Percentiles rank a stretch among this genome's conserved stretches.
These are phyloP conservation scores for Calamus simplicifolius DNA, from an alignment of 176 grass and related monocot genomes.

Conservation along the genomic window DNA sequence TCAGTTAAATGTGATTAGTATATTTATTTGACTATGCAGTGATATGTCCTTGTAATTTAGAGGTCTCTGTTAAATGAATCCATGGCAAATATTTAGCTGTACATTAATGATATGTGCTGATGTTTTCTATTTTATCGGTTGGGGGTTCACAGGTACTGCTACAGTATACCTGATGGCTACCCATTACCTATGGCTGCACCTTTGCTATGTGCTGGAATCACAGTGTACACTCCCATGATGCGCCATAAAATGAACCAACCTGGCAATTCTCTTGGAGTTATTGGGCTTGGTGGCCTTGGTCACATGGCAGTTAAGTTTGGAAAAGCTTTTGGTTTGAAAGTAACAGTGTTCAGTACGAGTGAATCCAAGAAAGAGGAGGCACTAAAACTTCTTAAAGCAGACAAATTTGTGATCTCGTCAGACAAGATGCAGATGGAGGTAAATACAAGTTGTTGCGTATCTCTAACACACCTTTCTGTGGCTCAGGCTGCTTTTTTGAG, in stretches of 20 bases:
- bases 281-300: constrained; percentile 9
- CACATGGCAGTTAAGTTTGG: constrained; percentile 15
- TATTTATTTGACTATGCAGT: too few relatives aligned
- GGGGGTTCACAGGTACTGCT: constrained; percentile 2
- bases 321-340: constrained; percentile 13
- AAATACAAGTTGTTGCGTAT: too few relatives aligned
- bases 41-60: too few relatives aligned
- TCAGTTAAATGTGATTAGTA: too few relatives aligned
- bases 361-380: constrained; percentile 9
- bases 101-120: too few relatives aligned
- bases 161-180: constrained; percentile 12
- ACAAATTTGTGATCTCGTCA: constrained; percentile 7
- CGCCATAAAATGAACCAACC: constrained; percentile 15
- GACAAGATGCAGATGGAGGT: constrained; percentile 11
- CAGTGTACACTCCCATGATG: constrained; percentile 15
- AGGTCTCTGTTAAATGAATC: too few relatives aligned
- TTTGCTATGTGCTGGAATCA: constrained; percentile 6
- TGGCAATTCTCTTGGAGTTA: constrained; percentile 5
- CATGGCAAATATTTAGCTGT: too few relatives aligned
- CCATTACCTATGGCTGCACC: constrained; percentile 4
- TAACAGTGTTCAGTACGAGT: constrained; percentile 5
- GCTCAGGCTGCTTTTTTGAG: too few relatives aligned
- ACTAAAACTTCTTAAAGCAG: constrained; percentile 4
- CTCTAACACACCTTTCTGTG: too few relatives aligned
- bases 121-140: background rate